Evolutionary conservation across 192 early-diverging fungal genomes (phyloP), one percentile per base, ranked within the genome.

Genomic region (Entrophospora sp.): DNA sequence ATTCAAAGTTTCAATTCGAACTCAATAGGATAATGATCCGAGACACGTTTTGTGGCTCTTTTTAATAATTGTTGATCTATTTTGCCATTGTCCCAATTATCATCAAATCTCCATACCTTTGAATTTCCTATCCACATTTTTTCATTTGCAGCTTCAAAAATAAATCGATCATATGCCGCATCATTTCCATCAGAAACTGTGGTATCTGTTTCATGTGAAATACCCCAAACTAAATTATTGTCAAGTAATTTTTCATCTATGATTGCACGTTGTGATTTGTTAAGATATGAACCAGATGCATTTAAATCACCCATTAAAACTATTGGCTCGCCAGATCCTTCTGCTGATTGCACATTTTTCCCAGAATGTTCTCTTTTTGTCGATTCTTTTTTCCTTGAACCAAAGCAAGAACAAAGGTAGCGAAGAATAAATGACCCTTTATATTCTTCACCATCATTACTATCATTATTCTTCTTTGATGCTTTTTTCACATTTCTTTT

Each of bases 221-320:
- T 66, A 30, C 64, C 64, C 64, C 64, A 66, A 4, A 55, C 27
- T 14, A 53, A 55, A 20, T 42, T 31, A 28, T 42, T 14, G 8
- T 55, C 32, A 20, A 55, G 24, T 30, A 66, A 31, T 14, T 55
- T 2, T 8, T 1, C 16, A 55, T 66, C 64, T 13, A 66, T 4
- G 52, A 40, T 51, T 42, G 24, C 36, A 4, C 64, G 48, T 43
- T 66, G 27, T 30, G 24, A 3, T 42, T 66, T 66, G 32, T 66
- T 66, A 5, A 66, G 22, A 43, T 66, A 66, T 18, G 45, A 49
- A 3, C 64, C 64, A n/a, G 64, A n/a, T 27, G 64, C 64, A 66
- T 66, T 66, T 12, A 66, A 43, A 66, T 66, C 64, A 12, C 64
- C 64, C 64, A 66, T 66, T 36, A 66, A 42, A 24, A 66, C 27